Conservation (phyloP, 1,139 yeast species). For the Hyphopichia pseudoburtonii region DNA sequence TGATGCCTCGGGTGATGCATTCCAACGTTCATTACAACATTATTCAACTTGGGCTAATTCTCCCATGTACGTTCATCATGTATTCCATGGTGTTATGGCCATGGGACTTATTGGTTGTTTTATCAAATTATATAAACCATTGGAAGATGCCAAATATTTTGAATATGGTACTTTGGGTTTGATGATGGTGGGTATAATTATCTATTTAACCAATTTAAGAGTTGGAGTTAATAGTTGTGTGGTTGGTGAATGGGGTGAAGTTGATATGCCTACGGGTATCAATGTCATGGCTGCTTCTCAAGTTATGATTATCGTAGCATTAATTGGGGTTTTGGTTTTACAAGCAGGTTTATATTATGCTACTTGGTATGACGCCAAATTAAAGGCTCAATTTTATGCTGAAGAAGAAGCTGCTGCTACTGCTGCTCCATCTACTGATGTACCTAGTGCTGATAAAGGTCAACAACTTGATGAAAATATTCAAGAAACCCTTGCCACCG, state of each 20-base stretch:
- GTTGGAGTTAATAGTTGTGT: slow-evolving; percentile 74
- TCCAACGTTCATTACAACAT: slow-evolving; percentile 65
- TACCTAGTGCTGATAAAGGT: not conserved
- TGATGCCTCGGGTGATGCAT: slow-evolving; percentile 51
- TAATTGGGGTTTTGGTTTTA: slow-evolving; percentile 75
- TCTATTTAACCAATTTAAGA: slow-evolving; percentile 83
- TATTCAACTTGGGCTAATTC: slow-evolving; percentile 70
- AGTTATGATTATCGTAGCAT: slow-evolving; percentile 68
- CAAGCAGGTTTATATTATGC: slow-evolving; percentile 93
- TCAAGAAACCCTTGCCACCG: slow-evolving; percentile 14
- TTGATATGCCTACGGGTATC: slow-evolving; percentile 79
- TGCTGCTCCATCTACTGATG: slow-evolving; percentile 11
- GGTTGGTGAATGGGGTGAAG: slow-evolving; percentile 89
- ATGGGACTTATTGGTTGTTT: slow-evolving; percentile 73
- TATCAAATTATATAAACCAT: slow-evolving; percentile 81
- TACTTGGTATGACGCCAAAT: slow-evolving; percentile 64
- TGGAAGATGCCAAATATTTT: slow-evolving; percentile 78
- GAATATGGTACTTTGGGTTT: slow-evolving; percentile 84
- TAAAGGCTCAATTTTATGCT: slow-evolving; percentile 51
- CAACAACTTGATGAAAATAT: not conserved
- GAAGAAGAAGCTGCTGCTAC: slow-evolving; percentile 34
- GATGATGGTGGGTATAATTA: slow-evolving; percentile 67
- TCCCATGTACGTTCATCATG: slow-evolving; percentile 59
- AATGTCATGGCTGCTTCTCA: slow-evolving; percentile 91
- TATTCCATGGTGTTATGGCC: slow-evolving; percentile 56